phyloP scores from a whole-genome alignment of 108 stramenopile genomes.

The Cyclotella baltica region DNA sequence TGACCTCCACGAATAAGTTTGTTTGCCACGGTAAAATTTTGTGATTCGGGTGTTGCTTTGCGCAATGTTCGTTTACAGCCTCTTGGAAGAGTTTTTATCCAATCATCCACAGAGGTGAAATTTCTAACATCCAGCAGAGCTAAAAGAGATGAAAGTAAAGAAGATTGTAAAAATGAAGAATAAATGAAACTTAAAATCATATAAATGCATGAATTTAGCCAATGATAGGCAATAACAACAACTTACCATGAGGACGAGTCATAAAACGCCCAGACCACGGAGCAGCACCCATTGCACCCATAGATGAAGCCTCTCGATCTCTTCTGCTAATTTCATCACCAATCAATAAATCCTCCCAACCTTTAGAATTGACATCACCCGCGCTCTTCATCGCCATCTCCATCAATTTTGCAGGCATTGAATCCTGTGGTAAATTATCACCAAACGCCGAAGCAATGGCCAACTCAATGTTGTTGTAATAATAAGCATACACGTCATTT shows the following conservation, averaged over 20 bases:
- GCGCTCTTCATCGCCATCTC: slow-evolving; percentile 55
- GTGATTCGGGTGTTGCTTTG: slow-evolving; percentile 53
- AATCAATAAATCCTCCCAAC: slow-evolving; percentile 56
- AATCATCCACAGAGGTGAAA: slow-evolving; percentile 70
- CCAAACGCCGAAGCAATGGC: slow-evolving; percentile 80
- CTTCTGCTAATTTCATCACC: slow-evolving; percentile 58
- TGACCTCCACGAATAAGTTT: slow-evolving; percentile 64
- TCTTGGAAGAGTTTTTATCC: slow-evolving; percentile 64
- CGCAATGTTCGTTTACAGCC: slow-evolving; percentile 70
- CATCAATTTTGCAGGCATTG: slow-evolving; percentile 55
- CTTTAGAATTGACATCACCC: slow-evolving; percentile 30
- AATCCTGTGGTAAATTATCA: slow-evolving; percentile 56
- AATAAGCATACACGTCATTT: slow-evolving; percentile 37
- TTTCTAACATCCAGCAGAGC: slow-evolving; percentile 65
- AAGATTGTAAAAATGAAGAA: neutral
- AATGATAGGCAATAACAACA: too few relatives aligned
- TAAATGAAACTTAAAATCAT: neutral
- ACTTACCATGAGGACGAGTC: slow-evolving; percentile 73
- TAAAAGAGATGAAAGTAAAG: neutral
- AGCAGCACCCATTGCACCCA: slow-evolving; percentile 81
- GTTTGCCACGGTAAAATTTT: slow-evolving; percentile 70
- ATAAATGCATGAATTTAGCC: too few relatives aligned
- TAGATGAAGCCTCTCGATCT: slow-evolving; percentile 67
- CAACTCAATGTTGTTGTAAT: slow-evolving; percentile 74
- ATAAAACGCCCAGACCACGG: slow-evolving; percentile 76